Evolutionary conservation across 164 flowering plant genomes (phyloP).

Genomic region (Magnolia officinalis): DNA sequence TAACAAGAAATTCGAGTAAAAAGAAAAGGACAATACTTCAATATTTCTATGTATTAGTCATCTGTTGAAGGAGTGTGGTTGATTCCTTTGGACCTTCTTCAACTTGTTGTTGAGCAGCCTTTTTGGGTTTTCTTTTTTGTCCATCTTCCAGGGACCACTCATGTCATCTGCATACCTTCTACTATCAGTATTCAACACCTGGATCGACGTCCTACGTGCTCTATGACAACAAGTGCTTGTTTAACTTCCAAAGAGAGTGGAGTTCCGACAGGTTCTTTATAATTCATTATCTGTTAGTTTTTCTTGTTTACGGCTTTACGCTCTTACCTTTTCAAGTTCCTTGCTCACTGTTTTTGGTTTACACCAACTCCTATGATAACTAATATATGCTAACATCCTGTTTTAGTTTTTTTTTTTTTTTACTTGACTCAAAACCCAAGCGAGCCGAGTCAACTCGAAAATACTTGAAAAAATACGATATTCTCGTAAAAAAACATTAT

Average conservation of each 20-base stretch:
- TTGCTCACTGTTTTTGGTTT: neutral
- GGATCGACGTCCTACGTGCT: conserved; percentile 4
- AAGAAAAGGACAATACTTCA: neutral
- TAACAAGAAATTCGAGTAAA: neutral
- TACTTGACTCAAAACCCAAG: no score
- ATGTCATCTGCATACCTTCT: neutral
- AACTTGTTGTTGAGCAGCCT: neutral
- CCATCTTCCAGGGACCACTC: neutral
- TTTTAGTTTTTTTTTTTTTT: neutral
- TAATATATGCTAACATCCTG: neutral
- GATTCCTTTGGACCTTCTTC: neutral
- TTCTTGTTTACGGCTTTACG: neutral
- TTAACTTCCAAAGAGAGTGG: neutral
- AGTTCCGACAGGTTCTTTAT: conserved; percentile 7
- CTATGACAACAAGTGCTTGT: conserved; percentile 3
- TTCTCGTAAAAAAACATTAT: no score
- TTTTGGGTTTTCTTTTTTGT: neutral
- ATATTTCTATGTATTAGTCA: neutral
- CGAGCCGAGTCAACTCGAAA: no score
- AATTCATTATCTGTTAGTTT: neutral
- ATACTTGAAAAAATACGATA: no score
- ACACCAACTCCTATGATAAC: neutral
- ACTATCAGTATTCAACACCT: neutral
- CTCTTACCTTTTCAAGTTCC: neutral
- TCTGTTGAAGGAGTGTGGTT: neutral